Evolutionary conservation across 805 yeast genomes (phyloP).

Genomic region (Torulaspora indica): DNA sequence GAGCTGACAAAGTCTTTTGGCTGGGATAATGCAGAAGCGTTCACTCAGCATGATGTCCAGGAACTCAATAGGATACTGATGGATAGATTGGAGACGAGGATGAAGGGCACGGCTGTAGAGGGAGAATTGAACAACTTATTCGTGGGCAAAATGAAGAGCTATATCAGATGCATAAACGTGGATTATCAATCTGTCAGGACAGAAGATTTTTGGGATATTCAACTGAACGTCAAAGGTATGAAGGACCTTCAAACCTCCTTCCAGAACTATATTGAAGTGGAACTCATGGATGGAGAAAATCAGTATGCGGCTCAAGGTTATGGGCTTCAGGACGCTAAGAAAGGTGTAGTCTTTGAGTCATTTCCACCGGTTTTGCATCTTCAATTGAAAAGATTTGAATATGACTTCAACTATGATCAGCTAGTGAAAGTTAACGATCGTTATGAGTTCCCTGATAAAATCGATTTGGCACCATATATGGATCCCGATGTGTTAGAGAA

Average conservation of each 20-base stretch:
- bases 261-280: constrained; percentile 80
- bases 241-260: constrained; percentile 69
- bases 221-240: constrained; percentile 84
- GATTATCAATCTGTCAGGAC: constrained; percentile 86
- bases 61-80: constrained; percentile 90
- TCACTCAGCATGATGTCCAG: constrained; percentile 97
- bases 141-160: constrained; percentile 96
- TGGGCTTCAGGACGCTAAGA: constrained; percentile 93
- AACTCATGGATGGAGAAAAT: constrained; percentile 88
- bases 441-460: constrained; percentile 78
- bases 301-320: constrained; percentile 86
- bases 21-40: constrained; percentile 94
- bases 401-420: constrained; percentile 83
- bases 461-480: constrained; percentile 75
- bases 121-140: constrained; percentile 73
- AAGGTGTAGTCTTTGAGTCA: constrained; percentile 86
- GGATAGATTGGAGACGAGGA: constrained; percentile 86
- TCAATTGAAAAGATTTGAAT: constrained; percentile 91
- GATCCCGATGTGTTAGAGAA: constrained; percentile 46
- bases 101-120: constrained; percentile 83
- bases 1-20: constrained; percentile 92
- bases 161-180: constrained; percentile 85
- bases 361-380: constrained; percentile 92
- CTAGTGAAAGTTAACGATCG: constrained; percentile 89
- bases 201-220: constrained; percentile 98